phyloP scores from a whole-genome alignment of 2,329 filamentous ascomycete species.

The Ceratocystis papillata region DNA sequence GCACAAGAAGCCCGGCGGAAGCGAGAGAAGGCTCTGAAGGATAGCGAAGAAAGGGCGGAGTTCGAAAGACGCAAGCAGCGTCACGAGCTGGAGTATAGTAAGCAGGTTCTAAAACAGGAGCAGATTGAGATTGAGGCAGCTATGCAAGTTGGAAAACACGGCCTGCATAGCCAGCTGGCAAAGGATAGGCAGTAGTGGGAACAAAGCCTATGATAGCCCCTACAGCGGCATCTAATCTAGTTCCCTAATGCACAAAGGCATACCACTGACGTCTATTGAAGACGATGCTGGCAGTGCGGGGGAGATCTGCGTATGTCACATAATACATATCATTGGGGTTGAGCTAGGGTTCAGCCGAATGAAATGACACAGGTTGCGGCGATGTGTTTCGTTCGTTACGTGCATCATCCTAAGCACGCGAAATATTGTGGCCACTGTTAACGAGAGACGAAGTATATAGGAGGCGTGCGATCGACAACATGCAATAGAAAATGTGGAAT shows the following conservation, averaged over 20 bases:
- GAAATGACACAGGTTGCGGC: no score
- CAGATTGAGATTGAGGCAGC: conserved; percentile 58
- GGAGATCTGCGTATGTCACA: not conserved
- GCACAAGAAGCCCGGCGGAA: conserved; percentile 42
- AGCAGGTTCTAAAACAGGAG: conserved; percentile 51
- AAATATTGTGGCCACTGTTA: not conserved
- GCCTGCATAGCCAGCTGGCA: conserved; percentile 17
- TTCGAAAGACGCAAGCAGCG: conserved; percentile 53
- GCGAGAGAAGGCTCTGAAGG: conserved; percentile 56
- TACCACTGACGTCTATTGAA: not conserved
- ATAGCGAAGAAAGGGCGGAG: conserved; percentile 50
- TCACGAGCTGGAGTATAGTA: conserved; percentile 49
- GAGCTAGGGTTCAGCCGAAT: not conserved
- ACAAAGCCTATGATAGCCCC: not conserved
- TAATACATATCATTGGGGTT: not conserved
- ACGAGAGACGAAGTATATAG: not conserved
- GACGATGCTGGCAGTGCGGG: not conserved
- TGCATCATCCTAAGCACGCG: not conserved
- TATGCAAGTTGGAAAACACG: conserved; percentile 57
- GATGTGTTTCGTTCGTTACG: no score
- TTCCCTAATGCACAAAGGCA: not conserved
- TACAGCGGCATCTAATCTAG: not conserved
- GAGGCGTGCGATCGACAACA: not conserved
- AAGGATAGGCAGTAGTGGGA: not conserved
- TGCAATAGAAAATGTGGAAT: not conserved